Percentiles rank a stretch among this genome's conserved stretches.
phyloP scores from a whole-genome alignment of 371 early-diverging fungal species.

The Lichtheimia hyalospora region DNA sequence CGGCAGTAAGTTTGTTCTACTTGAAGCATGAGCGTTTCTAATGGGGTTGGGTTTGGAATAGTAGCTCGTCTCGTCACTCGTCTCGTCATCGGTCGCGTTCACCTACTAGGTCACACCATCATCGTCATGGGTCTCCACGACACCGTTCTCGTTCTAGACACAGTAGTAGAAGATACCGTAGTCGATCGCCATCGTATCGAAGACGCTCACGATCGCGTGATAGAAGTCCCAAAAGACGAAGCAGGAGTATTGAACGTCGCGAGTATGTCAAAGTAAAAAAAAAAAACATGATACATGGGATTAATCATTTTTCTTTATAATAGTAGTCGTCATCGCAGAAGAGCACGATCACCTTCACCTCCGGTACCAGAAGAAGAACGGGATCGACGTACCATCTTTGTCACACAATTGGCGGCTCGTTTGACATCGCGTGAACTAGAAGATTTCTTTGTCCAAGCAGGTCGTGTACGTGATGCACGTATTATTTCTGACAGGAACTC shows the following conservation, averaged over 20 bases:
- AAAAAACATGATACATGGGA: too few relatives aligned
- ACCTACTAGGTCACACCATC: slow-evolving; percentile 18
- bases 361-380: slow-evolving; percentile 74
- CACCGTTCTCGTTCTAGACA: slow-evolving; percentile 52
- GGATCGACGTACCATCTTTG: slow-evolving; percentile 93
- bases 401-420: slow-evolving; percentile 88
- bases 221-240: slow-evolving; percentile 40
- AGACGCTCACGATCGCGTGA: slow-evolving; percentile 41
- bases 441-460: slow-evolving; percentile 87
- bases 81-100: slow-evolving; percentile 44
- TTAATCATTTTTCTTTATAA: too few relatives aligned
- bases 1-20: not conserved
- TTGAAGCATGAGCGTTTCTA: too few relatives aligned
- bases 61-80: slow-evolving; percentile 37
- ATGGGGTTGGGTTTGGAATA: too few relatives aligned
- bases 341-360: slow-evolving; percentile 68
- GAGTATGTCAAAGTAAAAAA: too few relatives aligned
- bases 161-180: slow-evolving; percentile 41
- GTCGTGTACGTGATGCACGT: slow-evolving; percentile 85
- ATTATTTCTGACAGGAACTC: slow-evolving; percentile 90
- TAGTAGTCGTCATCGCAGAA: slow-evolving; percentile 13
- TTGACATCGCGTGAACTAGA: slow-evolving; percentile 77
- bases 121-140: not conserved
- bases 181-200: slow-evolving; percentile 28
- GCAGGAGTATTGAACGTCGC: slow-evolving; percentile 29